Evolutionary conservation across 768 basidiomycete species (phyloP).

Genomic region (Lyophyllum shimeji): DNA sequence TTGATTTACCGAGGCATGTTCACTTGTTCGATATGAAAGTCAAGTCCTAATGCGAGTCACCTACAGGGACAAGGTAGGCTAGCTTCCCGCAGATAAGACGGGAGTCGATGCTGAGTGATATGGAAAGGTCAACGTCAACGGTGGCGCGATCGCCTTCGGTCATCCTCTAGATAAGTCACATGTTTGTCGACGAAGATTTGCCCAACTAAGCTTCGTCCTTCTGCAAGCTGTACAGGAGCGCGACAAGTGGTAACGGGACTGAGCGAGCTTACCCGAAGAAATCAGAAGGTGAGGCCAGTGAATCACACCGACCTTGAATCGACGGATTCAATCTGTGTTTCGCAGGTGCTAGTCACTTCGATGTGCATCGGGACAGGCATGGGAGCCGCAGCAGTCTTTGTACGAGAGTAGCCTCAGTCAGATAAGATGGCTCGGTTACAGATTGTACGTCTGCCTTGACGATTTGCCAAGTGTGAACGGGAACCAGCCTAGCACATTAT

Average conservation of each 20-base stretch:
- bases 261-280: constrained; percentile 65
- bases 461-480: not conserved
- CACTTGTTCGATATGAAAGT: not conserved
- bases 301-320: not conserved
- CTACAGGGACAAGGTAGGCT: constrained; percentile 36
- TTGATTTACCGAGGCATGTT: constrained; percentile 51
- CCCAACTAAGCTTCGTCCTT: constrained; percentile 2
- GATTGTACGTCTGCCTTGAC: not conserved
- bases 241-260: constrained; percentile 86
- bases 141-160: constrained; percentile 86
- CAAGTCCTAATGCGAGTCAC: not conserved
- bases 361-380: constrained; percentile 94
- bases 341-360: constrained; percentile 75
- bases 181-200: constrained; percentile 1
- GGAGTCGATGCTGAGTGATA: not conserved
- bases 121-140: constrained; percentile 77
- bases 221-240: constrained; percentile 76
- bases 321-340: constrained; percentile 5
- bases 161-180: constrained; percentile 74
- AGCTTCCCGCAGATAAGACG: not conserved
- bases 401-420: constrained; percentile 44
- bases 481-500: too few species aligned
- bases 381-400: constrained; percentile 82
- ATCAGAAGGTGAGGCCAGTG: constrained; percentile 51
- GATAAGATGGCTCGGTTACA: not conserved